These are phyloP conservation scores for Stentor roeselii DNA, from an alignment of 73 alveolate genomes.

Conservation along the genomic window DNA sequence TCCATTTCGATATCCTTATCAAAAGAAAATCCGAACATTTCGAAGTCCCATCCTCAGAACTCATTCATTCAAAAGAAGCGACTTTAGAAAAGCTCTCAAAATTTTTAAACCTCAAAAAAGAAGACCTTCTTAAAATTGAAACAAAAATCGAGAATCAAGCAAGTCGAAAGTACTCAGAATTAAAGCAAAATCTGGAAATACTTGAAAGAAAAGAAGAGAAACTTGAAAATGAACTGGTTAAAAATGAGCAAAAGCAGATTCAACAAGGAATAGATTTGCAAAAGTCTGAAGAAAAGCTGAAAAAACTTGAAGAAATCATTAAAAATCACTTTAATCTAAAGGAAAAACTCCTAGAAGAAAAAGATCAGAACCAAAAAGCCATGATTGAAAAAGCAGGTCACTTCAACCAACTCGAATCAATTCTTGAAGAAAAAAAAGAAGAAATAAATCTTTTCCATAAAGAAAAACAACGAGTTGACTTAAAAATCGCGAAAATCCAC, in stretches of 20 bases:
- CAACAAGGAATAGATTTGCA: constrained; percentile 34
- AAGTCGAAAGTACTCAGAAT: constrained; percentile 35
- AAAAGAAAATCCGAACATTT: neutral
- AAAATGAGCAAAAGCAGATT: neutral
- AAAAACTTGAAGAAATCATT: constrained; percentile 31
- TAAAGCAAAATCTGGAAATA: constrained; percentile 17
- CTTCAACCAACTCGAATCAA: neutral
- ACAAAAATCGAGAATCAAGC: constrained; percentile 38
- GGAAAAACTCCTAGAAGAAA: neutral
- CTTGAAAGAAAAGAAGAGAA: neutral
- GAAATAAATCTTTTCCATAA: too few relatives aligned
- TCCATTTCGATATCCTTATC: neutral
- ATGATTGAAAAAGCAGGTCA: neutral
- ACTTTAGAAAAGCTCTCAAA: neutral
- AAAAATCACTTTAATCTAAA: neutral
- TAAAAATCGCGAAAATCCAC: too few relatives aligned
- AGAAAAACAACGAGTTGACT: neutral
- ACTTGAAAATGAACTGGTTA: neutral
- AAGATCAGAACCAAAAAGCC: neutral
- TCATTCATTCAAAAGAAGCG: constrained; percentile 31
- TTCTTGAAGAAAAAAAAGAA: neutral
- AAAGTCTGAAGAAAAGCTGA: constrained; percentile 27
- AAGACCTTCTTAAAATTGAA: constrained; percentile 27
- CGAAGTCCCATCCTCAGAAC: constrained; percentile 31
- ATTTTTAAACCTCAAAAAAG: constrained; percentile 15